Evolutionary conservation across 2,329 filamentous ascomycete species (phyloP), one percentile per base, ranked within the genome.

Genomic region (Bipolaris victoriae): DNA sequence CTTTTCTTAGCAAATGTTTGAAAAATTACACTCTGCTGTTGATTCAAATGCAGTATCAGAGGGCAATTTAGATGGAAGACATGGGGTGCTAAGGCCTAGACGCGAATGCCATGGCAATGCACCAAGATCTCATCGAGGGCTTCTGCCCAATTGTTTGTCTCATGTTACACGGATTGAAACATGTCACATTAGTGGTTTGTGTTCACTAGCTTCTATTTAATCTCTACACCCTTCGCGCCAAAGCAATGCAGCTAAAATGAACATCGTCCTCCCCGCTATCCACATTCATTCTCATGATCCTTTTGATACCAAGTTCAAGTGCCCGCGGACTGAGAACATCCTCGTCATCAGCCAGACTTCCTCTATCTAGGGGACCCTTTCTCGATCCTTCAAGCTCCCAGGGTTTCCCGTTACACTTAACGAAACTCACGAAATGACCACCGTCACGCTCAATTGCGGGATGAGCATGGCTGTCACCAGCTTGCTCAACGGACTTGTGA

Each of bases 371-470:
- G 1, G 90, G 0, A n/a, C 90, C 90, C 64, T 87, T 88, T 53
- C 88, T 80, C 24, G 81, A 74, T 0, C 91, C 91, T 77, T 94
- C 90, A 66, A 94, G 75, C 79, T 94, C 91, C 86, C 89, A 94
- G 46, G 94, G 80, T 47, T 87, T 88, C 73, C 89, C 86, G 51
- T 77, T 78, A 3, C 81, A 82, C 80, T 92, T 93, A 49, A 94
- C 89, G 78, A 97, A 97, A 70, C 90, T 92, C 49, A 97, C 92
- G 75, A 95, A 97, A 80, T 98, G 93, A 68, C 96, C 81, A 73
- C 96, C 92, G 16, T 96, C 82, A 55, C 54, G 57, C 68, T 90
- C 89, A 26, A 85, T 83, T 5, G 91, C 90, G 52, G 83, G 79
- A 0, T 92, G 92, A 2, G 92, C 90, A 5, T 81, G 71, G 1